These are phyloP conservation scores for Phaffomyces antillensis DNA, from an alignment of 805 yeast species.

Conservation along the genomic window DNA sequence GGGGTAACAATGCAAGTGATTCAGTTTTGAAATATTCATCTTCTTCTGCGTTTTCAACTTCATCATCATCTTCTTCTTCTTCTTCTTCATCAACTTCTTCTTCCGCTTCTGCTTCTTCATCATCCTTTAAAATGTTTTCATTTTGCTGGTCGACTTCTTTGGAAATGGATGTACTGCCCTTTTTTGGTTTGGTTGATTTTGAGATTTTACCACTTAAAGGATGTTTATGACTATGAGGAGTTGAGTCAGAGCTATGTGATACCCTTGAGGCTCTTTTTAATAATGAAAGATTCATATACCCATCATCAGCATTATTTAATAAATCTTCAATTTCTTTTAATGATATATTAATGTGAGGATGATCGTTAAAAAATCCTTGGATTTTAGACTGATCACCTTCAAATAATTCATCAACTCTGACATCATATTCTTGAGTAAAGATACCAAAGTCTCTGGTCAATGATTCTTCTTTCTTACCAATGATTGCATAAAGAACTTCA, in stretches of 20 bases:
- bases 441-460: conserved; percentile 24
- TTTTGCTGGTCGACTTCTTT: conserved; percentile 10
- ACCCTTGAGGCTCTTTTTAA: conserved; percentile 40
- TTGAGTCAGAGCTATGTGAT: conserved; percentile 2
- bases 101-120: conserved; percentile 11
- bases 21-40: not conserved
- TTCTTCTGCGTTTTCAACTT: conserved; percentile 1
- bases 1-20: no score
- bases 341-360: conserved; percentile 22
- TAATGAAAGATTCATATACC: conserved; percentile 48
- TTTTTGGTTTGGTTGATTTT: no score
- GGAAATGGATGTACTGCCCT: conserved; percentile 10
- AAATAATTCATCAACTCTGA: conserved; percentile 17
- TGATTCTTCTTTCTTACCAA: conserved; percentile 59
- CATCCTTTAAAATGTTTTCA: conserved; percentile 21
- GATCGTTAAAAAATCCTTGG: conserved; percentile 18
- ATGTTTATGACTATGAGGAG: conserved; percentile 1
- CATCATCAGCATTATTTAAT: conserved; percentile 57
- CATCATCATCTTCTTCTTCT: conserved; percentile 5
- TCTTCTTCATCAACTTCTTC: conserved; percentile 4
- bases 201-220: conserved; percentile 5
- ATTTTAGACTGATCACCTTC: conserved; percentile 20
- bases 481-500: conserved; percentile 62
- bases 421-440: conserved; percentile 20
- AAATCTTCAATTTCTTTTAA: conserved; percentile 48